Base-by-base conservation (phyloP, 441 rosid genomes). In the Raphanus hybrid region DNA sequence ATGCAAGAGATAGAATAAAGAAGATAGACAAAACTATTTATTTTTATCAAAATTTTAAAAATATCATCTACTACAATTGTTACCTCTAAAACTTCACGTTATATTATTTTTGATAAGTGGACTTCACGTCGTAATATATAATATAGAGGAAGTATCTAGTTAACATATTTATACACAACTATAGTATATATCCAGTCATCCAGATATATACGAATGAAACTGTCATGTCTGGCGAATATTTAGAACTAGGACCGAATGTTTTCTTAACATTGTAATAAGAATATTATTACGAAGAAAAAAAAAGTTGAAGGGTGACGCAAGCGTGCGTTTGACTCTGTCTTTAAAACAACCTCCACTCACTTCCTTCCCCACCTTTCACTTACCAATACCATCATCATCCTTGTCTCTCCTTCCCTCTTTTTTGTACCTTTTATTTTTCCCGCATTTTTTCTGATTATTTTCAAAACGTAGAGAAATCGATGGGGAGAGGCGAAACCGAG, bases 401-500 rank as follows among this genome's bases (percentile, higher is more conserved):
- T 45, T 43, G 14, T 43, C 50, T 11, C 50, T 8, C 10, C 41
- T 0, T 43, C 54, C 55, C 55, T 5, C 20, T 14, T 14, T 52
- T 45, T 20, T 57, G 26, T 35, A 55, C 63, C 73, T 41, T 48
- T 48, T 73, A 15, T 27, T 59, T 0, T 64, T 43, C 71, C 80
- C 69, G 74, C 67, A 26, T 55, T 50, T 70, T 78, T 64, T 70
- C 61, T 14, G 52, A 59, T 32, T 67, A 0, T 8, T 55, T 48
- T 0, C 70, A 78, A 77, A 77, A 23, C 50, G 12, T 8, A 41
- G 50, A 39, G 50, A 41, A 64, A 35, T 52, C 64, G 4, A 94
- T 91, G 97, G 85, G 82, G 45, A 85, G 84, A 70, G 92, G 89
- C 52, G 91, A 88, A 69, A 78, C 90, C 54, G 92, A 90, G 61